A percentile compares a stretch with the other conserved stretches of the same genome.
Evolutionary conservation across 2,329 filamentous ascomycete genomes (phyloP).

Genomic region (Cercospora nicotianae): DNA sequence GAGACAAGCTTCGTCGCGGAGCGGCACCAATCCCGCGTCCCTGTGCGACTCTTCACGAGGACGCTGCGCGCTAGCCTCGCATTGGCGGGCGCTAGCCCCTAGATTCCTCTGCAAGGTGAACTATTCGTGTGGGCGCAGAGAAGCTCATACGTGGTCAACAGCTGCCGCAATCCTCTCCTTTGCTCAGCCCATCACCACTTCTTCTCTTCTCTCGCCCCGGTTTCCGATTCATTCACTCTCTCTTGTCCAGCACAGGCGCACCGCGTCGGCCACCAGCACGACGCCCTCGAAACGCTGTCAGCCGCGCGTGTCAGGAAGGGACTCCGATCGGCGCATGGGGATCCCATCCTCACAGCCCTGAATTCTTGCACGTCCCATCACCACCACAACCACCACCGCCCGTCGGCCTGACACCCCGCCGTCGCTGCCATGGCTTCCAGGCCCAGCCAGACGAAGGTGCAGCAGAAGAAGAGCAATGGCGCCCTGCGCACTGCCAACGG

Average conservation of each 20-base stretch:
- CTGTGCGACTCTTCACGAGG: neutral
- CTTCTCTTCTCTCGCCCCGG: neutral
- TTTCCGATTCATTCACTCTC: neutral
- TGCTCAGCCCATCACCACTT: neutral
- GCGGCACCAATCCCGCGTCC: neutral
- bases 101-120: neutral
- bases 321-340: slow-evolving; percentile 2
- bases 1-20: neutral
- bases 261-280: neutral
- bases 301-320: neutral
- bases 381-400: neutral
- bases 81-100: neutral
- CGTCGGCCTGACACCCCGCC: neutral
- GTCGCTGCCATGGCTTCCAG: slow-evolving; percentile 26
- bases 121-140: neutral
- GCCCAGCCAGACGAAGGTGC: slow-evolving; percentile 21
- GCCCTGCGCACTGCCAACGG: slow-evolving; percentile 20
- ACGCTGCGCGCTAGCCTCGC: neutral
- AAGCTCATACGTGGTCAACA: slow-evolving; percentile 2
- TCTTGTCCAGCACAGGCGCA: neutral
- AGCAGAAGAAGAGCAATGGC: slow-evolving; percentile 18
- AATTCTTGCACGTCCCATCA: neutral
- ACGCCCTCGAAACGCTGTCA: neutral
- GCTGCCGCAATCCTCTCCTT: neutral
- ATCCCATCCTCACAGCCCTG: slow-evolving; percentile 1